Base-by-base conservation (phyloP, 2,329 filamentous ascomycete genomes). In the Xylariaceae sp. region DNA sequence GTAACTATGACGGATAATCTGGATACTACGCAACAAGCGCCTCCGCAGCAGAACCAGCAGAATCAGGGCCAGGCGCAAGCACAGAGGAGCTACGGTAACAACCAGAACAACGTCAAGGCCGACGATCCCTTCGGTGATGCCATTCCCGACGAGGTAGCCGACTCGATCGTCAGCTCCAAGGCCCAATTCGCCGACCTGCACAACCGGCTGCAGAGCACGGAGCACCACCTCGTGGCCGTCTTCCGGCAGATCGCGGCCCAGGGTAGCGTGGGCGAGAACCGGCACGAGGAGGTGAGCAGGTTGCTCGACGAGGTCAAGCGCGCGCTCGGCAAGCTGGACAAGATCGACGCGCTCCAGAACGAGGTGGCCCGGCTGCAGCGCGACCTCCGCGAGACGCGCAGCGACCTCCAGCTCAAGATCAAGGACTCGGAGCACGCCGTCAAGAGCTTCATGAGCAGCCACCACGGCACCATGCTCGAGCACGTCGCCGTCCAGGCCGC, bases 161-260 rank as follows among this genome's bases (percentile, higher is more conserved):
- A 81, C 45, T 67, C 70, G 29, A 81, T 81, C 67, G 73, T 75
- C 20, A 78, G 75, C 44, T 81, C 81, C 61, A 75, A 75, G 64
- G 75, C 77, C 12, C 91, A 96, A 73, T 93, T 97, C 70, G 81
- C 82, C 32, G 93, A 97, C 70, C 81, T 98, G 14, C 89, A 96
- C 78, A 89, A 89, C 77, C 89, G 92, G 29, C 78, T 98, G 18
- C 91, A 93, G 72, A 81, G 79, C 64, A 79, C 91, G 56, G 86
- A 85, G 72, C 87, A 91, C 73, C 86, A 89, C 67, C 76, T 91
- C 42, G 79, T 80, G 19, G 81, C 81, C 63, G 78, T 91, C 54
- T 86, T 85, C 72, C 80, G 80, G 42, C 75, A 84, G 53, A 73
- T 88, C 41, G 77, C 80, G 10, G 72, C 77, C 40, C 73, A 83